phyloP scores from a whole-genome alignment of 257 asterid genomes.

The Craterostigma plantagineum region DNA sequence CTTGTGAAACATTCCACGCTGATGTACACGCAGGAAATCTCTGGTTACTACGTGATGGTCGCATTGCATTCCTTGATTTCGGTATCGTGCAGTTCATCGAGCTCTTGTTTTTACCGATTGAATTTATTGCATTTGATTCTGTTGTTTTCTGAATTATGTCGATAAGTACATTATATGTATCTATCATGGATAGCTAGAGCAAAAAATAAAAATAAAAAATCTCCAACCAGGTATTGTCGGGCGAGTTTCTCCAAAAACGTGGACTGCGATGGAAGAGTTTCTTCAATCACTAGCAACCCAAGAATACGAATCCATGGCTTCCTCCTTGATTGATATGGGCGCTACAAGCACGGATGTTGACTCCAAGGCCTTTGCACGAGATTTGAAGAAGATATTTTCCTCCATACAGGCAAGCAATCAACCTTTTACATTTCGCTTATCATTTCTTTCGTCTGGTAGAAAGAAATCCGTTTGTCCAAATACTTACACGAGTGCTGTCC shows the following conservation, averaged over 20 bases:
- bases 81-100: conserved; percentile 21
- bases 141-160: not conserved
- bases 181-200: too few species aligned
- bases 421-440: not conserved
- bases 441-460: not conserved
- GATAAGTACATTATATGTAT: not conserved
- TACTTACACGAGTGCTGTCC: too few species aligned
- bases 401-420: conserved; percentile 51
- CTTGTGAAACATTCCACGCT: conserved; percentile 86
- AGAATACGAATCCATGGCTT: conserved; percentile 80
- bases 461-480: not conserved
- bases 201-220: too few species aligned
- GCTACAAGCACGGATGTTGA: conserved; percentile 72
- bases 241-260: conserved; percentile 85
- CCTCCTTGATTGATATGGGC: conserved; percentile 91
- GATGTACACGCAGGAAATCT: conserved; percentile 97
- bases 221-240: conserved; percentile 72
- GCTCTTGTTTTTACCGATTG: too few species aligned
- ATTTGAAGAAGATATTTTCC: conserved; percentile 70
- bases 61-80: conserved; percentile 95
- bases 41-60: conserved; percentile 92
- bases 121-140: not conserved
- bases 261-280: conserved; percentile 93
- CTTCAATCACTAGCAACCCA: conserved; percentile 58
- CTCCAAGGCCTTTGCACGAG: conserved; percentile 65